These are phyloP conservation scores for Elaeis oleifera DNA, from an alignment of 202 grass and related monocot genomes.

Conservation along the genomic window DNA sequence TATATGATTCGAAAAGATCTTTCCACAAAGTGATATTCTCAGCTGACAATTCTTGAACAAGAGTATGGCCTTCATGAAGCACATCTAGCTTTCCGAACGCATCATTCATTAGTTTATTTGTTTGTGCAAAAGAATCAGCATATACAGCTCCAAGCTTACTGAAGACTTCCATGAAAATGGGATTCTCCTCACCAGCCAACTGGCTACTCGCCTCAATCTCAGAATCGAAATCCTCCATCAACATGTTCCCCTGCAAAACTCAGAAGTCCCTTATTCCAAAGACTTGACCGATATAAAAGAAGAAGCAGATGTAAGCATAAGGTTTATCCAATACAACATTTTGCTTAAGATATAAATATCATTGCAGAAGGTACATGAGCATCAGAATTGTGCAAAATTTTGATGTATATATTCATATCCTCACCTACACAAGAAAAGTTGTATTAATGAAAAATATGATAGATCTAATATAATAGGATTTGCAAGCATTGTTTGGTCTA, in stretches of 20 bases:
- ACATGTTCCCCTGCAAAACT: conserved; percentile 41
- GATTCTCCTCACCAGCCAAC: conserved; percentile 8
- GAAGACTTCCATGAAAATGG: conserved; percentile 20
- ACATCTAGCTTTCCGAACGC: conserved; percentile 36
- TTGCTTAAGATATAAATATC: no score
- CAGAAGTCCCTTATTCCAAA: no score
- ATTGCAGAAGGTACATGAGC: no score
- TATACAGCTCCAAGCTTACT: conserved; percentile 35
- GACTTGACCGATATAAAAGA: no score
- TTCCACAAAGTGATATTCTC: conserved; percentile 66
- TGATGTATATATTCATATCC: no score
- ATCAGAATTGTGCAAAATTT: no score
- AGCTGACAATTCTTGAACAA: conserved; percentile 31
- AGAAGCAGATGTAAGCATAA: no score
- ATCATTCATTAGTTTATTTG: conserved; percentile 31
- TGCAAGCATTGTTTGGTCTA: no score
- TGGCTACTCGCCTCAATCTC: conserved; percentile 24
- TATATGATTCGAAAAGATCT: conserved; percentile 58
- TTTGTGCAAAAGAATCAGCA: conserved; percentile 35
- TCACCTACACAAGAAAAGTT: no score
- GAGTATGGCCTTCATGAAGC: conserved; percentile 18
- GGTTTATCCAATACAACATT: no score
- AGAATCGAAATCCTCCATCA: conserved; percentile 24
- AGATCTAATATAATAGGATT: no score
- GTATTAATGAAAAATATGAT: no score